Evolutionary conservation across 306 rosid species (phyloP), one percentile per base, ranked within the genome.

Genomic region (Fragaria iinumae): DNA sequence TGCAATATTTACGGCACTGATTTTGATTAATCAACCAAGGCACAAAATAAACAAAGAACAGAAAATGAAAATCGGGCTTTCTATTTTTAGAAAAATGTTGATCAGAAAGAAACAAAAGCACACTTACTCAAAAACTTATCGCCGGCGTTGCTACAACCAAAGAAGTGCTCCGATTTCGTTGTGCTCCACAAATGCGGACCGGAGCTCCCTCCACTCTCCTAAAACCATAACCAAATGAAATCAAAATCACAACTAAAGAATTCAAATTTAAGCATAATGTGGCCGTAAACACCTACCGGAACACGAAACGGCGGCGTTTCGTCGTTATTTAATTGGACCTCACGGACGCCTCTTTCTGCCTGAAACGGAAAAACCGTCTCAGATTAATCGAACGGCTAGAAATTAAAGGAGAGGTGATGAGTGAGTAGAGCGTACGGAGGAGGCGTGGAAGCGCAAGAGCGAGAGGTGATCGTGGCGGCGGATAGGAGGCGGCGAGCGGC

Each of bases 171-270:
- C 4, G 95, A 89, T 60, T 76, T 73, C 60, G 14, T 69, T 11
- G 94, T 80, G 38, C 77, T 84, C 98, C 98, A 94, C 69, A 91
- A 52, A 88, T 90, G 82, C 57, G 79, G 93, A 44, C 38, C 87
- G 63, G 76, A 83, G 48, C 86, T 73, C 20, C 80, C 86, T 82
- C 89, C 91, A 69, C 56, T 67, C 5, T 50, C 84, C 97, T 91
- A 47, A 12, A 73, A 44, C 62, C 23, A 78, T 11, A 39, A 38
- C 66, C 72, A 43, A 21, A 8, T 25, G 44, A 63, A 45, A 43
- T 8, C n/a, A 71, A 62, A 79, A 73, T 62, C 52, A 45, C 55
- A 50, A 75, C 52, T 67, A 11, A 75, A 3, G 1, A 68, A n/a
- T 29, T 1, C 16, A 13, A n/a, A 55, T 9, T 53, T 39, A 38